Percentiles rank a stretch among this genome's conserved stretches.
phyloP scores from a whole-genome alignment of 306 rosid genomes.

The Castanea sativa region DNA sequence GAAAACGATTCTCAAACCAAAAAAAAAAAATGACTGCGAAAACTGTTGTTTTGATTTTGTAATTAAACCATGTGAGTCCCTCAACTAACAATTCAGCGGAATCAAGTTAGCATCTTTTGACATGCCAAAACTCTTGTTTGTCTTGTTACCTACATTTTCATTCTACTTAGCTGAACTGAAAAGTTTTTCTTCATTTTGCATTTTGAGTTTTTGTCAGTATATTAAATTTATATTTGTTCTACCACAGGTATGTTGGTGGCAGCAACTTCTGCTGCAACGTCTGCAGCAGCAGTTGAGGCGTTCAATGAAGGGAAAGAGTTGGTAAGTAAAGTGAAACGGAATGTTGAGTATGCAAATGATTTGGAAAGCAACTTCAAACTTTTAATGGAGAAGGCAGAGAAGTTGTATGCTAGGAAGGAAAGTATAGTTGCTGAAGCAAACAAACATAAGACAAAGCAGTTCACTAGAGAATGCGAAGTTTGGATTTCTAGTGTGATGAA shows the following conservation, averaged over 20 bases:
- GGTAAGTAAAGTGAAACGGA: not conserved
- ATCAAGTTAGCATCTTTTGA: too few species aligned
- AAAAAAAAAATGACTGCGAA: too few species aligned
- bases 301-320: not conserved
- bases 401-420: not conserved
- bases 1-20: too few species aligned
- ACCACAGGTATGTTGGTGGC: not conserved
- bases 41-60: too few species aligned
- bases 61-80: too few species aligned
- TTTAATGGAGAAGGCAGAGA: not conserved
- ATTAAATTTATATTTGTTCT: not conserved
- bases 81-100: too few species aligned
- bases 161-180: too few species aligned
- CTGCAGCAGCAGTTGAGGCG: not conserved
- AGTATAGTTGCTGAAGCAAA: not conserved
- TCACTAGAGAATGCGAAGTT: not conserved
- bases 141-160: too few species aligned
- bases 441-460: not conserved
- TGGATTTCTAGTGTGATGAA: not conserved
- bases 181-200: too few species aligned
- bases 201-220: not conserved
- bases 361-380: not conserved
- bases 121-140: too few species aligned
- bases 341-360: not conserved
- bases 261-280: not conserved